Percentiles rank a stretch among this genome's conserved stretches.
Evolutionary conservation across 1,284 basidiomycete genomes (phyloP).

Genomic region (Peniophora sp.): DNA sequence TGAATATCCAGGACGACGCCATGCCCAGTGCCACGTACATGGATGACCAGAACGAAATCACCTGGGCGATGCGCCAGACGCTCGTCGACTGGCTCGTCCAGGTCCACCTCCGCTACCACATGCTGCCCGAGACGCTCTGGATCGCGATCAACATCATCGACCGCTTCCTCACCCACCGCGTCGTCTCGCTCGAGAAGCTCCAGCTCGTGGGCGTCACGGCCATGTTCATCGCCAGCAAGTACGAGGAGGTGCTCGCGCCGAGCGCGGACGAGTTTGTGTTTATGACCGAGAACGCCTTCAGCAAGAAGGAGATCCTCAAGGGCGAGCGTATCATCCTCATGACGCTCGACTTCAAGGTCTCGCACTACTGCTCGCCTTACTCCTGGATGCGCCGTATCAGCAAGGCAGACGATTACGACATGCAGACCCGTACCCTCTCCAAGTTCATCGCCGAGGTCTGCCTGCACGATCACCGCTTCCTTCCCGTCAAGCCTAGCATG

Average conservation of each 20-base stretch:
- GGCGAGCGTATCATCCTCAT: slow-evolving; percentile 94
- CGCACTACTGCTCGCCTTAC: slow-evolving; percentile 98
- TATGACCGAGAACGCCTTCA: slow-evolving; percentile 95
- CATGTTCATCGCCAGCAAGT: slow-evolving; percentile 97
- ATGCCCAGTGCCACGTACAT: slow-evolving; percentile 97
- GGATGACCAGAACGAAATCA: slow-evolving; percentile 90
- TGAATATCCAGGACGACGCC: slow-evolving; percentile 53
- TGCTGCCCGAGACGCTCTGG: slow-evolving; percentile 98
- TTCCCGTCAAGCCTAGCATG: slow-evolving; percentile 89
- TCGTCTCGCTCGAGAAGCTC: slow-evolving; percentile 90
- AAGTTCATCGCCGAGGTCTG: slow-evolving; percentile 99
- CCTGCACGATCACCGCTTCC: slow-evolving; percentile 87
- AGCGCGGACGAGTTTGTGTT: slow-evolving; percentile 93
- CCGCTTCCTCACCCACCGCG: slow-evolving; percentile 90
- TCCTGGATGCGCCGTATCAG: slow-evolving; percentile 99
- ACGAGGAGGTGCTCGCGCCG: slow-evolving; percentile 96
- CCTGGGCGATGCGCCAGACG: slow-evolving; percentile 93
- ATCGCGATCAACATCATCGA: slow-evolving; percentile 97
- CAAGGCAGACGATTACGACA: slow-evolving; percentile 98
- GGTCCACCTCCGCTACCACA: slow-evolving; percentile 94
- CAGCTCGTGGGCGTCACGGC: slow-evolving; percentile 97
- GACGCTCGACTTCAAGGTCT: slow-evolving; percentile 92
- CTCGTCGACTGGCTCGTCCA: slow-evolving; percentile 98
- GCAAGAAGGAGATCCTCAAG: slow-evolving; percentile 93
- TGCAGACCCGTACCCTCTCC: slow-evolving; percentile 93